These are phyloP conservation scores for Tetracladium setigerum DNA, from an alignment of 495 filamentous ascomycete species.

Conservation along the genomic window DNA sequence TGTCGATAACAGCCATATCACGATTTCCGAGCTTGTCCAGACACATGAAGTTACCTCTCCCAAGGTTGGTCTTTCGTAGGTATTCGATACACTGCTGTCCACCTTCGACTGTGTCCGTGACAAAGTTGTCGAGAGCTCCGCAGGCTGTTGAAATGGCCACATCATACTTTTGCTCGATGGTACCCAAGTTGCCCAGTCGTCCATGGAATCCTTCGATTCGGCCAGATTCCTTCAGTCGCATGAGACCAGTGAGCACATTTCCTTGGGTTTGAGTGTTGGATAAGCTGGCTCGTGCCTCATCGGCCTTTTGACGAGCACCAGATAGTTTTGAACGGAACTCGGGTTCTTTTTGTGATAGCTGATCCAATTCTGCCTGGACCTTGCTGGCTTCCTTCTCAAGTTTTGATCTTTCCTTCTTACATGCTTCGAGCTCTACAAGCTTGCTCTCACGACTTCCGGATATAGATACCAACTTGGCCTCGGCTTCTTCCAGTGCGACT, in stretches of 20 bases:
- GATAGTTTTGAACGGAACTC: slow-evolving; percentile 75
- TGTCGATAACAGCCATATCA: slow-evolving; percentile 70
- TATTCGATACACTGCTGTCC: slow-evolving; percentile 98
- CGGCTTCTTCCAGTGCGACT: slow-evolving; percentile 74
- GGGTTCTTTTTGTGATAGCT: slow-evolving; percentile 68
- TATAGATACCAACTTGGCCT: slow-evolving; percentile 67
- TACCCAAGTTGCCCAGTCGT: slow-evolving; percentile 89
- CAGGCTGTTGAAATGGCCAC: slow-evolving; percentile 96
- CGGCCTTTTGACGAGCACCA: slow-evolving; percentile 82
- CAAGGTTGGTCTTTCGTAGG: slow-evolving; percentile 92
- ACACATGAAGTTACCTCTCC: slow-evolving; percentile 94
- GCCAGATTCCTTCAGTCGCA: slow-evolving; percentile 92
- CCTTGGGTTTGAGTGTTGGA: slow-evolving; percentile 86
- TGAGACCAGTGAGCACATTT: slow-evolving; percentile 82
- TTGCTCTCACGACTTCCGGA: slow-evolving; percentile 63
- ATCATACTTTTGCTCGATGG: slow-evolving; percentile 90
- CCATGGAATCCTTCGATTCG: slow-evolving; percentile 96
- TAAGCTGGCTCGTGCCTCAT: slow-evolving; percentile 85
- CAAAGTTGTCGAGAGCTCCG: slow-evolving; percentile 83
- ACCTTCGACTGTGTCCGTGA: slow-evolving; percentile 89
- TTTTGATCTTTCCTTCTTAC: slow-evolving; percentile 59
- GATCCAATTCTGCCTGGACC: slow-evolving; percentile 61
- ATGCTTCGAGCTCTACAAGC: slow-evolving; percentile 64
- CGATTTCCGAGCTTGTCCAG: slow-evolving; percentile 75
- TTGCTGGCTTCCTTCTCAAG: slow-evolving; percentile 68